Conservation (phyloP, 1,139 yeast genomes). For the Suhomyces maxii region DNA sequence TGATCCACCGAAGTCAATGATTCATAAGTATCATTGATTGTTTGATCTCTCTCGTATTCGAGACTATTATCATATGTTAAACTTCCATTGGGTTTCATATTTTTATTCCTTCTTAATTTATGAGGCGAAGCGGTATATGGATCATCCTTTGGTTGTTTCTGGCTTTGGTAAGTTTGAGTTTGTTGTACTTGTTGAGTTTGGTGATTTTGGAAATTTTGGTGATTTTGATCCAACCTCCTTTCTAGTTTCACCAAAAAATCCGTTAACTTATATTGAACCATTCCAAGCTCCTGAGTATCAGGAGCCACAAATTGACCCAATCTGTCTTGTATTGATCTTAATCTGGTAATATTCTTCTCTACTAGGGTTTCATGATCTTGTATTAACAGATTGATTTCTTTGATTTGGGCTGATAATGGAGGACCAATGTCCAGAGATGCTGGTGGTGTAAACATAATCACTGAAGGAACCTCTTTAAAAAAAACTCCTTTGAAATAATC, state of each 20-base stretch:
- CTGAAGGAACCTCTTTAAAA: not conserved
- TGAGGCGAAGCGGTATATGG: conserved; percentile 1
- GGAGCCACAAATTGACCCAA: not conserved
- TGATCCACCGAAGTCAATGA: conserved; percentile 15
- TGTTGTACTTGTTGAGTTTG: too few relatives aligned
- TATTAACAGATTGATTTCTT: conserved; percentile 16
- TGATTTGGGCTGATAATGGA: conserved; percentile 3
- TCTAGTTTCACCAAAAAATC: conserved; percentile 10
- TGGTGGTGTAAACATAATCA: conserved; percentile 5
- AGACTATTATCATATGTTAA: conserved; percentile 7
- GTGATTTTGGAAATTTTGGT: too few relatives aligned
- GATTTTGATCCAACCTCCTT: conserved; percentile 2
- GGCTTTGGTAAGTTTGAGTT: not conserved
- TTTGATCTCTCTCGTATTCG: conserved; percentile 13
- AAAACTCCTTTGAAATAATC: too few relatives aligned
- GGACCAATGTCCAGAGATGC: not conserved
- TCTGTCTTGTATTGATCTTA: conserved; percentile 5
- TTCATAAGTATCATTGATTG: conserved; percentile 17
- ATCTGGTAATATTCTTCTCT: conserved; percentile 9
- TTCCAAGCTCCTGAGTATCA: conserved; percentile 1
- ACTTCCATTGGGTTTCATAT: conserved; percentile 1
- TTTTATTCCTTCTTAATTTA: not conserved
- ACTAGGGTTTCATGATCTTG: conserved; percentile 13
- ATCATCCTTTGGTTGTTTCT: conserved; percentile 1
- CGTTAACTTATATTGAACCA: conserved; percentile 8